A percentile compares a stretch with the other conserved stretches of the same genome.
phyloP scores from a whole-genome alignment of 192 early-diverging fungal species.

The Oehlia diaphana region DNA sequence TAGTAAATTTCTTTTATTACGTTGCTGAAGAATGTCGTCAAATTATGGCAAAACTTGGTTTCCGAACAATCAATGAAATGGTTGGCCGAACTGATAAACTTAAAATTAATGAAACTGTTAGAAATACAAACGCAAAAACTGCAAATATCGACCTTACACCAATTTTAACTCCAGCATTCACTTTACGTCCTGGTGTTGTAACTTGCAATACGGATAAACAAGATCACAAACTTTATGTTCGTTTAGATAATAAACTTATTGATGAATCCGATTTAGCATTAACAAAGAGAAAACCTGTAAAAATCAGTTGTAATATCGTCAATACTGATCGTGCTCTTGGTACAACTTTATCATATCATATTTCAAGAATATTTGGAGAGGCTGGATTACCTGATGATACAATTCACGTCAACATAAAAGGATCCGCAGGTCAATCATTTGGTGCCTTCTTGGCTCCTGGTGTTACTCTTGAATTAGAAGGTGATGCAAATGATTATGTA shows the following conservation, averaged over 20 bases:
- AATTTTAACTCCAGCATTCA: constrained; percentile 86
- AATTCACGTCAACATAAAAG: constrained; percentile 81
- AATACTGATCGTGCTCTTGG: constrained; percentile 97
- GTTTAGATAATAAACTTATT: constrained; percentile 87
- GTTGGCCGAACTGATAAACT: constrained; percentile 91
- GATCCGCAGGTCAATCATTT: constrained; percentile 95
- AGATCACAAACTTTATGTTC: constrained; percentile 83
- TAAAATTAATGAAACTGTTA: constrained; percentile 69
- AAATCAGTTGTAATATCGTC: constrained; percentile 65
- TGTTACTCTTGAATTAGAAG: constrained; percentile 89
- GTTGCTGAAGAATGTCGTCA: constrained; percentile 90
- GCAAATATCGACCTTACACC: constrained; percentile 80
- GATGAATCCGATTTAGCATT: constrained; percentile 78
- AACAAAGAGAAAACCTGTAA: constrained; percentile 53
- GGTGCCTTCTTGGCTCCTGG: constrained; percentile 93
- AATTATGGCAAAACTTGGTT: constrained; percentile 94
- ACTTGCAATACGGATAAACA: constrained; percentile 83
- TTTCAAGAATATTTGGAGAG: constrained; percentile 78
- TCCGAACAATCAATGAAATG: constrained; percentile 94
- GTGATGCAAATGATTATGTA: constrained; percentile 99
- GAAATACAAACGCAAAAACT: constrained; percentile 84
- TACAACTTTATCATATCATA: constrained; percentile 87
- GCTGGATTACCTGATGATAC: constrained; percentile 83
- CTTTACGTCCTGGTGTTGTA: constrained; percentile 84
- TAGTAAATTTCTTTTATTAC: constrained; percentile 98